Conservation (phyloP, 768 basidiomycete species). For the Trichaptum fuscoviolaceum region DNA sequence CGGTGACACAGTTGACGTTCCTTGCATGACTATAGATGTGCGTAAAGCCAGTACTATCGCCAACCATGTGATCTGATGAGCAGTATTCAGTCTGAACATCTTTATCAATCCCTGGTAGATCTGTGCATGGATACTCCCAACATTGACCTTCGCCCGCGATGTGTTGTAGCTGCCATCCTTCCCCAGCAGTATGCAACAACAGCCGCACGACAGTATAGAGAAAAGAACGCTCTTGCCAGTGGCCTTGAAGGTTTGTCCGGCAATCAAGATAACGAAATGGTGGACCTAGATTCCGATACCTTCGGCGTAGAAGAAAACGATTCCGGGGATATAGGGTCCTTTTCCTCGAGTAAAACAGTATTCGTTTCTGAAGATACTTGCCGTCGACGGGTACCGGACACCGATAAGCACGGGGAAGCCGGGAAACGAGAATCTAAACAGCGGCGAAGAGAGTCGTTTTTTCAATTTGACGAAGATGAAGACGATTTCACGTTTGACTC, state of each 20-base stretch:
- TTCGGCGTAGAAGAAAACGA: not conserved
- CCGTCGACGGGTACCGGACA: not conserved
- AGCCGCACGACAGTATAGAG: too few relatives aligned
- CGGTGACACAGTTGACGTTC: not conserved
- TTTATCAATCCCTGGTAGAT: not conserved
- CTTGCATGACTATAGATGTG: not conserved
- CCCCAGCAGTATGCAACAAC: not conserved
- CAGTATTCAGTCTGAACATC: not conserved
- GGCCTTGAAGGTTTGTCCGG: not conserved
- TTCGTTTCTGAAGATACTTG: not conserved
- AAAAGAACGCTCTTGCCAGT: too few relatives aligned
- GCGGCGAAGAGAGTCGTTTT: not conserved
- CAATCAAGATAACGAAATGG: not conserved
- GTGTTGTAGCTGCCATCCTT: not conserved
- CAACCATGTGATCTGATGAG: not conserved
- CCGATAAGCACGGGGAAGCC: not conserved
- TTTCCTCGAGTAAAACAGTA: not conserved
- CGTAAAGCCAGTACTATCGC: not conserved
- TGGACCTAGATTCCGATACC: not conserved
- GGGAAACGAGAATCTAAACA: not conserved
- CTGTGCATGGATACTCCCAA: not conserved
- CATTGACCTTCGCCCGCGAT: not conserved
- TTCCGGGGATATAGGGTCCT: not conserved
- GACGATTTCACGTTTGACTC: not conserved
- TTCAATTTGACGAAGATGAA: not conserved